Evolutionary conservation across 2,329 filamentous ascomycete species (phyloP).

Genomic region (Zarea fungicola): DNA sequence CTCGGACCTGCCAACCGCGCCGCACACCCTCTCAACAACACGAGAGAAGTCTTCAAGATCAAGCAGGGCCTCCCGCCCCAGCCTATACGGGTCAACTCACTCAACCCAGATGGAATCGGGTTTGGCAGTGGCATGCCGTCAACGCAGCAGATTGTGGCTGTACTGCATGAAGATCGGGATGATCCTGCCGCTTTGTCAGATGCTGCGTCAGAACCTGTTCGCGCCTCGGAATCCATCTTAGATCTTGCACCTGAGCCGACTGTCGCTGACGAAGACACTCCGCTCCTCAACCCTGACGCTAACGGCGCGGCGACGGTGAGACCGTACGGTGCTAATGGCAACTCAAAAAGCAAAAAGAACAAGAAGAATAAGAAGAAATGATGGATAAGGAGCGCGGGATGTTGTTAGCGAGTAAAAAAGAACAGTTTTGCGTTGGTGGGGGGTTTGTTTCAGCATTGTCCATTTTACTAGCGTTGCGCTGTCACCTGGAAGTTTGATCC

Average conservation of each 20-base stretch:
- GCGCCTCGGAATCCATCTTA: background rate
- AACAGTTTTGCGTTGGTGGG: too few relatives aligned
- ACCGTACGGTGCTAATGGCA: constrained; percentile 10
- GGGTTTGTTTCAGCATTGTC: too few relatives aligned
- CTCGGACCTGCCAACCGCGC: constrained; percentile 64
- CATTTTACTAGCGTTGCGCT: too few relatives aligned
- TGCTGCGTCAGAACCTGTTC: too few relatives aligned
- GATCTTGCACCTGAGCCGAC: background rate
- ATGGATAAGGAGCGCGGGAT: background rate
- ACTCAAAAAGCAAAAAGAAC: constrained; percentile 15
- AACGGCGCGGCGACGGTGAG: constrained; percentile 21
- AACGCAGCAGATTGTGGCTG: background rate
- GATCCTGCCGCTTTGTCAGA: too few relatives aligned
- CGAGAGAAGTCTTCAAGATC: constrained; percentile 61
- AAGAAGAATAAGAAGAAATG: constrained; percentile 35
- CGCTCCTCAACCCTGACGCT: constrained; percentile 22
- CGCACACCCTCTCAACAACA: constrained; percentile 55
- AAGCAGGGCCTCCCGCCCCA: constrained; percentile 40
- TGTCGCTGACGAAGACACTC: constrained; percentile 24
- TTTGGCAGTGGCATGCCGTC: background rate
- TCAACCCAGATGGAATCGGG: constrained; percentile 9
- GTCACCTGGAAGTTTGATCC: too few relatives aligned
- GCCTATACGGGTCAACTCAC: constrained; percentile 17
- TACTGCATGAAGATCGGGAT: constrained; percentile 5
- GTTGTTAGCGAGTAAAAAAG: too few relatives aligned